Evolutionary conservation across 306 rosid genomes (phyloP).

Genomic region (Fagus crenata): DNA sequence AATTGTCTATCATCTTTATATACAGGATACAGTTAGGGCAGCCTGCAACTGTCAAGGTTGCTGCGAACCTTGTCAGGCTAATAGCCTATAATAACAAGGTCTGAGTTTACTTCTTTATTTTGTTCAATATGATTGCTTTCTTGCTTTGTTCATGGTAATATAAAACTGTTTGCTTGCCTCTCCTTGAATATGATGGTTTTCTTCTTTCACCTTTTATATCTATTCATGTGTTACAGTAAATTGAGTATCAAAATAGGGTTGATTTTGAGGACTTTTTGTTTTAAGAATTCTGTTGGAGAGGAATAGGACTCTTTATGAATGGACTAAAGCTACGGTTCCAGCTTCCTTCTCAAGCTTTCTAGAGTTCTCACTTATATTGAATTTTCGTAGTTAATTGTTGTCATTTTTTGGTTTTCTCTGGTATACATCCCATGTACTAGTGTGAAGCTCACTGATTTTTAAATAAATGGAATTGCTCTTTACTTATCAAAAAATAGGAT

Average conservation of each 20-base stretch:
- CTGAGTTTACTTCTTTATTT: slow-evolving; percentile 17
- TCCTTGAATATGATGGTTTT: slow-evolving; percentile 17
- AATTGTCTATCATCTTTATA: slow-evolving; percentile 22
- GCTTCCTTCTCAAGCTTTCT: no score
- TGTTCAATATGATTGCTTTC: slow-evolving; percentile 7
- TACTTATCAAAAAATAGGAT: no score
- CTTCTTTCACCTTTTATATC: neutral
- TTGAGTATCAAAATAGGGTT: neutral
- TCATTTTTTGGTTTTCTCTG: no score
- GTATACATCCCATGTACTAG: no score
- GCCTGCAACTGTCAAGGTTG: slow-evolving; percentile 93
- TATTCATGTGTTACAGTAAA: neutral
- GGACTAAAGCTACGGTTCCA: no score
- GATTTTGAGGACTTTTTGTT: neutral
- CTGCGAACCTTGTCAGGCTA: slow-evolving; percentile 92
- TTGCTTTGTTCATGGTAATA: neutral
- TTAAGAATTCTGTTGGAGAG: neutral
- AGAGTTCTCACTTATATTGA: no score
- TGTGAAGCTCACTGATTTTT: no score
- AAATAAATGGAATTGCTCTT: no score
- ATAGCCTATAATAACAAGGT: slow-evolving; percentile 91
- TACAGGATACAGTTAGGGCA: slow-evolving; percentile 90
- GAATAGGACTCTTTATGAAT: neutral
- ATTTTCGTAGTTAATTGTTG: no score
- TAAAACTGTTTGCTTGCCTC: neutral